Evolutionary conservation across 805 yeast species (phyloP), one percentile per base, ranked within the genome.

Genomic region (Kuraishia hungarica): DNA sequence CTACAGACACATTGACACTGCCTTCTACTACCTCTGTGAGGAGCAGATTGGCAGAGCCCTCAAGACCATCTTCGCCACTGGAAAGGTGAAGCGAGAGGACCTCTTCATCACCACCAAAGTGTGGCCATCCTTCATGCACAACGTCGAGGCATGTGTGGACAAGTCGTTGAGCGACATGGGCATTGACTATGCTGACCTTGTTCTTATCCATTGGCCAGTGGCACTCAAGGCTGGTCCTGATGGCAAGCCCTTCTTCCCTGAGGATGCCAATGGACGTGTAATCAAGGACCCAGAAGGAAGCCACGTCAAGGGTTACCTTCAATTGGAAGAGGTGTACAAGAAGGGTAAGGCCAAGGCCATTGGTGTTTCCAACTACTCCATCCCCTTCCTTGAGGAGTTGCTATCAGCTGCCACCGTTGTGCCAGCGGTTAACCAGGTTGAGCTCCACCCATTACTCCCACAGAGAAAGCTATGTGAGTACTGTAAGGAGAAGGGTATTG

Each of bases 351-450:
- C 71, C 29, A 71, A 66, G 55, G 64, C 78, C 15, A 71, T 77
- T 61, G 81, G 81, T 23, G 78, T 77, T 20, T 73, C 78, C 19
- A 77, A 76, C 61, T 72, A 71, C 58, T 63, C 72, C 2, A 57
- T 68, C 24, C 62, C 63, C 47, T 69, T 71, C 56, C 56, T 73
- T 53, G 62, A 69, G 52, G 61, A 55, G 50, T 63, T 76, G 48
- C 61, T 75, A 47, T 59, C 63, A 7, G 69, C 65, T 22, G 66
- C 71, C 10, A 71, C 67, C 19, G 68, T 71, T 23, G 61, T 62
- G 46, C 82, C 82, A 2, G 75, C 66, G 2, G 74, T 72, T 15
- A 72, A 76, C 60, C 80, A 77, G 62, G 66, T 77, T 51, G 82
- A 77, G 62, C 63, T 72, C 28, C 81, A 77, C 60, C 76, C 77